Base-by-base conservation (phyloP, 1,284 basidiomycete species). In the Sporisorium sorghi region DNA sequence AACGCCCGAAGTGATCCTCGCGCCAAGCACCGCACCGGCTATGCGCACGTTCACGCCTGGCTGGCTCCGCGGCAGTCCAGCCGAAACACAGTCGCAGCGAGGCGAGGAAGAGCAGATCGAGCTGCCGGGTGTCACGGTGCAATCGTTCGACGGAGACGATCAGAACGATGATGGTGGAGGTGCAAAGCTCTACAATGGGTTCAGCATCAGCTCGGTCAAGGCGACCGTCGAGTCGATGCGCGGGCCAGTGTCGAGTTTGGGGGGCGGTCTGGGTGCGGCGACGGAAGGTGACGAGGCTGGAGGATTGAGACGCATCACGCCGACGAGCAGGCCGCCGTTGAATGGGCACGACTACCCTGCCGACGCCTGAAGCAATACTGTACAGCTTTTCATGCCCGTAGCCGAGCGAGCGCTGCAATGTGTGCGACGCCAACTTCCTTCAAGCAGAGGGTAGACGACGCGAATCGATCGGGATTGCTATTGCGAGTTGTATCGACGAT, bases 181-280 rank as follows among this genome's bases (percentile, higher is more conserved):
- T 23, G 39, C 57, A 15, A 63, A 61, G 66, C 46, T 65, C 57
- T 73, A 63, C 54, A 64, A 72, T 19, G 73, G 78, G 5, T 59
- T 70, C 55, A 77, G 66, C 37, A 82, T 82, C 66, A 79, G 72
- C 55, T 70, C 64, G 24, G 80, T 82, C 73, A 82, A 82, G 57
- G 80, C 80, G 2, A 82, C 80, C 26, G 76, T 82, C 11, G 80
- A 82, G 26, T 74, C 69, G 44, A 74, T 82, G 77, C 60, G 68
- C 24, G 78, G 77, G 14, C 65, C 69, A 1, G 50, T 57, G 23
- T 43, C 48, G 42, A 58, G 30, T 17, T 5, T 53, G 51, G 63
- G n/a, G 19, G 28, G 28, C n/a, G 37, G 37, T 40, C 37, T 30
- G 2, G 46, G 46, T 30, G 28, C 26, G 2, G 28, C 26, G 2